Percentiles rank a stretch among this genome's conserved stretches.
phyloP scores from a whole-genome alignment of 148 eudicot species.

The Bassia scoparia region DNA sequence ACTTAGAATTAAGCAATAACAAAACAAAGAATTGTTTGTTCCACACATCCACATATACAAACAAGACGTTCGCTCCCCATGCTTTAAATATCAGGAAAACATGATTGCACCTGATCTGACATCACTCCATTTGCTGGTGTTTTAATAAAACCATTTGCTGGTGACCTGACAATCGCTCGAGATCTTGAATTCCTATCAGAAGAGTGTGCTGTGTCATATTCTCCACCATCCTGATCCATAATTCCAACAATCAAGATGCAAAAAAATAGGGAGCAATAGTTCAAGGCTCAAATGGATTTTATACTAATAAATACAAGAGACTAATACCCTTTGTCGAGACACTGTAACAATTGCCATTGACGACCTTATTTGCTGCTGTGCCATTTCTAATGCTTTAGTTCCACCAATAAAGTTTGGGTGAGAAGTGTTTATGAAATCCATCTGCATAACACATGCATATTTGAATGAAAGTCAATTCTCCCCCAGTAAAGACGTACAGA shows the following conservation, averaged over 20 bases:
- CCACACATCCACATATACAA: not conserved
- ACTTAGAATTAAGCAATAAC: not conserved
- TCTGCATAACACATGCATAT: constrained; percentile 27
- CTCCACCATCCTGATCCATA: constrained; percentile 40
- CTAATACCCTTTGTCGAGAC: constrained; percentile 40
- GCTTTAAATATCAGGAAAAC: not conserved
- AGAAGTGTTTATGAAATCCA: constrained; percentile 63
- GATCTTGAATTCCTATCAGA: constrained; percentile 40
- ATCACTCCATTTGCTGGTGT: constrained; percentile 38
- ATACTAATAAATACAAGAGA: not conserved
- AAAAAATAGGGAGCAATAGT: not conserved
- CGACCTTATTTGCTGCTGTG: constrained; percentile 40
- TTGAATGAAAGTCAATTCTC: not conserved
- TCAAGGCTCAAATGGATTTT: not conserved
- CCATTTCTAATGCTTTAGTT: constrained; percentile 45
- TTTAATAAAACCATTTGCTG: constrained; percentile 44
- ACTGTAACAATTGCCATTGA: constrained; percentile 21
- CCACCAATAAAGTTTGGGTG: constrained; percentile 67
- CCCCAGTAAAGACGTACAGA: not conserved
- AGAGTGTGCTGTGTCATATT: constrained; percentile 28
- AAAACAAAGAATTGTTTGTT: not conserved
- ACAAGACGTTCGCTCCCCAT: not conserved
- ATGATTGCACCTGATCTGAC: constrained; percentile 37
- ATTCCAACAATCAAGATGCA: constrained; percentile 7
- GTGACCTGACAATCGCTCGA: constrained; percentile 40